Evolutionary conservation across 2,329 filamentous ascomycete species (phyloP).

Genomic region (Metarhizium sp.): DNA sequence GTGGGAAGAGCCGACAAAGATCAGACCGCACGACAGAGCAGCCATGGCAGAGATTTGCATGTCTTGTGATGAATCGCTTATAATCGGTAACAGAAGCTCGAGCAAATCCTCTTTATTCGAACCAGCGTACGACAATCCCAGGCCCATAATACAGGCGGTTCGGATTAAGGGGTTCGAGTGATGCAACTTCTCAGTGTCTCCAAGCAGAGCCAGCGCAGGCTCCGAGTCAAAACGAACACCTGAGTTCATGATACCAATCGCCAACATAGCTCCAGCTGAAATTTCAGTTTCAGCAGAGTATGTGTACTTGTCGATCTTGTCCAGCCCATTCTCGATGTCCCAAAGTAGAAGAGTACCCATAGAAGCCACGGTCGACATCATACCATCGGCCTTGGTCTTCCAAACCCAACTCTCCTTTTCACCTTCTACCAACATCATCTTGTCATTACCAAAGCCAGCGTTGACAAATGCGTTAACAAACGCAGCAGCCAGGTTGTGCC

Average conservation of each 20-base stretch:
- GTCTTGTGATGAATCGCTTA: slow-evolving; percentile 71
- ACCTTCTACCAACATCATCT: slow-evolving; percentile 90
- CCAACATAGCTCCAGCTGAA: slow-evolving; percentile 83
- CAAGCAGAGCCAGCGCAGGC: slow-evolving; percentile 77
- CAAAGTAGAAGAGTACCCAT: slow-evolving; percentile 85
- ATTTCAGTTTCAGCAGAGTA: slow-evolving; percentile 73
- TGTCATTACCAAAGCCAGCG: slow-evolving; percentile 89
- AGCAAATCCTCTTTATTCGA: slow-evolving; percentile 87
- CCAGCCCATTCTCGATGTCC: slow-evolving; percentile 86
- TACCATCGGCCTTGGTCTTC: slow-evolving; percentile 98
- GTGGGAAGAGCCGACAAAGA: slow-evolving; percentile 89
- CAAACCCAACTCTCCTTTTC: slow-evolving; percentile 93
- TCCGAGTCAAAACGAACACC: slow-evolving; percentile 85
- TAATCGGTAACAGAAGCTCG: slow-evolving; percentile 76
- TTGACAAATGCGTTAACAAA: slow-evolving; percentile 98
- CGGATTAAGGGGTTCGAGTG: slow-evolving; percentile 69
- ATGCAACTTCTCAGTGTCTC: slow-evolving; percentile 69
- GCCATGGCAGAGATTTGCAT: slow-evolving; percentile 98
- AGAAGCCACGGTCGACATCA: slow-evolving; percentile 93
- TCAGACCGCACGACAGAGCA: slow-evolving; percentile 77
- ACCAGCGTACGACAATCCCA: slow-evolving; percentile 88
- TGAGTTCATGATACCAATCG: slow-evolving; percentile 91
- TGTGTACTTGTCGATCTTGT: slow-evolving; percentile 91
- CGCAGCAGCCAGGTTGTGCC: slow-evolving; percentile 89
- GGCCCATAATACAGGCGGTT: slow-evolving; percentile 86